Base-by-base conservation (phyloP, 2,329 filamentous ascomycete species). In the Metarhizium robertsii region DNA sequence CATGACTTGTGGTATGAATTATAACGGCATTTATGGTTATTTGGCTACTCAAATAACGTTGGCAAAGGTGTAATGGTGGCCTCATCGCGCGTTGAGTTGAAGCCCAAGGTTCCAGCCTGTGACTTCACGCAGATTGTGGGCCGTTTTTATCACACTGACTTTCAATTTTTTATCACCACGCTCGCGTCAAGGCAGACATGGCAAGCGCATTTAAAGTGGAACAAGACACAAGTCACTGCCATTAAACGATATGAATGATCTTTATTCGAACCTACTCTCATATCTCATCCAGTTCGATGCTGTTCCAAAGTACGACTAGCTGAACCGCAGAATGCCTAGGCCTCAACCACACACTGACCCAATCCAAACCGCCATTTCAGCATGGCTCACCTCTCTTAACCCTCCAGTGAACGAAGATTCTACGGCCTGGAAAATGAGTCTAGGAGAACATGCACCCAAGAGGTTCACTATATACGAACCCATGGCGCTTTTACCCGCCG, bases 391-490 rank as follows among this genome's bases (percentile, higher is more conserved):
- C 4, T 55, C 53, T 4, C 54, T 62, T 3, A 42, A 45, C 3
- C 52, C 51, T 50, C 46, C 55, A 18, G 14, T 13, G 16, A 36
- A 32, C 4, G 16, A 25, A 29, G 53, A 52, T 14, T 32, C 52
- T 25, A 47, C 53, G 53, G 56, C 58, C 46, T 63, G 58, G 50
- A 60, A 57, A 48, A 55, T 66, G 16, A 57, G 54, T 1, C 69
- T 81, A 10, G 47, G 77, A 20, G 63, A 60, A 11, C 65, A 69
- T 46, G 73, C 76, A 2, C 82, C 83, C 0, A 83, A 79, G 61
- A 71, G 82, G 59, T 86, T 81, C 75, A 78, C 78, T 0, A 71
- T 79, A 13, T 86, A 86, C 61, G 78, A 79, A 55, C 81, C 83
- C 10, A 80, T 86, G 76, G 75, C 78, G 4, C 71, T 86, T 16